Percentiles rank a stretch among this genome's conserved stretches.
Conservation (phyloP, 1,284 basidiomycete species). For the Dichomitus squalens region DNA sequence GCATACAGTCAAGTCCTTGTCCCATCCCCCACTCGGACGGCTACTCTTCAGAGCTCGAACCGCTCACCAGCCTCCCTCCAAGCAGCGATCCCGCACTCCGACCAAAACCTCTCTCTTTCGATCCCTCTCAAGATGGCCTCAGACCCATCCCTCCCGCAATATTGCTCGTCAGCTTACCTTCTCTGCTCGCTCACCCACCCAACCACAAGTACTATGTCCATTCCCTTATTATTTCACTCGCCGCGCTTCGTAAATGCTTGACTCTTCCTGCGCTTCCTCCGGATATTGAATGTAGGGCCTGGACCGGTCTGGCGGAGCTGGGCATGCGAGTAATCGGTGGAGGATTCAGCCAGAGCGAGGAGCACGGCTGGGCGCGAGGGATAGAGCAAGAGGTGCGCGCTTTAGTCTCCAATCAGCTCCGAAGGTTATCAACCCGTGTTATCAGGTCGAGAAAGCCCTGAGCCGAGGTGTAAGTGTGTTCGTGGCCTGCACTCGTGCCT, state of each 20-base stretch:
- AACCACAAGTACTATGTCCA: constrained; percentile 54
- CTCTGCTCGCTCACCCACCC: constrained; percentile 61
- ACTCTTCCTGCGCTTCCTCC: constrained; percentile 50
- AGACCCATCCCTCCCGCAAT: constrained; percentile 47
- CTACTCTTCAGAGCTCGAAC: constrained; percentile 7
- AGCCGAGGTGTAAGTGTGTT: constrained; percentile 48
- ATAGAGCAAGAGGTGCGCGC: constrained; percentile 55
- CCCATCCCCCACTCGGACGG: neutral
- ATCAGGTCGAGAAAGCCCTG: constrained; percentile 52
- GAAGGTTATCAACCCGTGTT: neutral
- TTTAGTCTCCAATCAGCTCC: neutral
- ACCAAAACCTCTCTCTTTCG: neutral
- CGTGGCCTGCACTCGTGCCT: neutral
- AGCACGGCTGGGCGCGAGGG: constrained; percentile 46
- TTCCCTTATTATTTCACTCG: constrained; percentile 56
- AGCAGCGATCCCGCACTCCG: constrained; percentile 16
- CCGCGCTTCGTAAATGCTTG: constrained; percentile 57
- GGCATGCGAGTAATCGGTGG: constrained; percentile 56
- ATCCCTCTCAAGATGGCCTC: constrained; percentile 9
- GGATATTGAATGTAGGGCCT: constrained; percentile 66
- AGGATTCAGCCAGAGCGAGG: constrained; percentile 42
- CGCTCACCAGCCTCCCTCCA: constrained; percentile 19
- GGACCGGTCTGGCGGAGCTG: constrained; percentile 66
- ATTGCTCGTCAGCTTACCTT: constrained; percentile 62
- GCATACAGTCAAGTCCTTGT: constrained; percentile 20